Conservation (phyloP, 345 rosid species). For the Luvunga scandens region DNA sequence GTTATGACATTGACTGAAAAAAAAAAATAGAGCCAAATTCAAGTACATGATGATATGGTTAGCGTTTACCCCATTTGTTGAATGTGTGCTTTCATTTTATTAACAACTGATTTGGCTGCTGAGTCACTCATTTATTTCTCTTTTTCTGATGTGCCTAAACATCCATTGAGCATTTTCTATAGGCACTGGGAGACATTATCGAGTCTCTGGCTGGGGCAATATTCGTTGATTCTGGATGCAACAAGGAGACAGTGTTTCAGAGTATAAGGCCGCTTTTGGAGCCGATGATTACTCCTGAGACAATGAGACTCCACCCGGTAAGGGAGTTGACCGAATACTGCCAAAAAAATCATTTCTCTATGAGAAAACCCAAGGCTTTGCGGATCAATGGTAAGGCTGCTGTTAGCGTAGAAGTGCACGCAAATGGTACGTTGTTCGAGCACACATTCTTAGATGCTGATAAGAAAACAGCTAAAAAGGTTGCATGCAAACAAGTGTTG, state of each 20-base stretch:
- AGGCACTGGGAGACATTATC: conserved; percentile 90
- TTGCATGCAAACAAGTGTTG: conserved; percentile 62
- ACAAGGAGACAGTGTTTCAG: conserved; percentile 52
- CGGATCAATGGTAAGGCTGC: conserved; percentile 21
- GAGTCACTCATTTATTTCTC: too few relatives aligned
- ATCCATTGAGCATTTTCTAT: not conserved
- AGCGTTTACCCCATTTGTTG: not conserved
- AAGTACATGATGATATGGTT: not conserved
- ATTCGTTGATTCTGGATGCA: conserved; percentile 73
- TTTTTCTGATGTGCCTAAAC: too few relatives aligned
- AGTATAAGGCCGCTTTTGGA: conserved; percentile 75
- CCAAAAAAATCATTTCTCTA: conserved; percentile 37
- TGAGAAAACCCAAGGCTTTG: conserved; percentile 13
- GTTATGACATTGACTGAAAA: not conserved
- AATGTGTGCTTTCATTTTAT: not conserved
- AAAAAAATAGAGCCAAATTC: not conserved
- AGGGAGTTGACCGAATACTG: conserved; percentile 60
- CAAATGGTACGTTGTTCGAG: conserved; percentile 32
- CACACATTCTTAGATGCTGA: conserved; percentile 44
- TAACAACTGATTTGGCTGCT: not conserved
- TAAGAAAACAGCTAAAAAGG: conserved; percentile 48
- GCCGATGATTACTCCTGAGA: conserved; percentile 66
- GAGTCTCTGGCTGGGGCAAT: conserved; percentile 95
- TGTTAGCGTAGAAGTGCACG: conserved; percentile 50
- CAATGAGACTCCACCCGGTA: conserved; percentile 58